phyloP scores from a whole-genome alignment of 2,329 filamentous ascomycete species.

The Dactylellina sp. region DNA sequence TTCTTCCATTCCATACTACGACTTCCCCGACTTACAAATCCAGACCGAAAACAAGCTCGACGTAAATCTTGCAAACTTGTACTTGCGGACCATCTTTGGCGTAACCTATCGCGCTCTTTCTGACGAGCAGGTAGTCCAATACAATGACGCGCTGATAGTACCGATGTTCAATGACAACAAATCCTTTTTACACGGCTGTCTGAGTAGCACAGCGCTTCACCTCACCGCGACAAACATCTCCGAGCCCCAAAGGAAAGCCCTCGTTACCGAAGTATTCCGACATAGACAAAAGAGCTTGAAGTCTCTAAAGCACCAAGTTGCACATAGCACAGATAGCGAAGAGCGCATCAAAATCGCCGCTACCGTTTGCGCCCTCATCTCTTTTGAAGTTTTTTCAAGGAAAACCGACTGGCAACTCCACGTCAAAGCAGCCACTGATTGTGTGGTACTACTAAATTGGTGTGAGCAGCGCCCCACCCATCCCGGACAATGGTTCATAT shows the following conservation, averaged over 20 bases:
- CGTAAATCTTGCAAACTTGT: slow-evolving; percentile 49
- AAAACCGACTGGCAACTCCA: slow-evolving; percentile 53
- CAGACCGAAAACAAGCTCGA: slow-evolving; percentile 48
- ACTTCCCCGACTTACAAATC: slow-evolving; percentile 42
- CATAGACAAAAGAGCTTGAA: slow-evolving; percentile 53
- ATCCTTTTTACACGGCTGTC: slow-evolving; percentile 51
- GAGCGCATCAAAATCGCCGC: slow-evolving; percentile 54
- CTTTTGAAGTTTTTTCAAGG: slow-evolving; percentile 52
- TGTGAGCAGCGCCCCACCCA: slow-evolving; percentile 39
- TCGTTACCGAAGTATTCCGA: slow-evolving; percentile 52
- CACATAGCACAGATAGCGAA: slow-evolving; percentile 11
- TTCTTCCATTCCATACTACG: slow-evolving; percentile 7
- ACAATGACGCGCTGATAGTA: slow-evolving; percentile 54
- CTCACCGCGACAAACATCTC: slow-evolving; percentile 51
- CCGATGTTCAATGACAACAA: slow-evolving; percentile 55
- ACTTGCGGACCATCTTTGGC: slow-evolving; percentile 47
- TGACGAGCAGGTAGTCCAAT: slow-evolving; percentile 46
- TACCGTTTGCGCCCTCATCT: slow-evolving; percentile 55
- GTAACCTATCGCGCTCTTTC: slow-evolving; percentile 55
- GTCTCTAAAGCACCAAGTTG: slow-evolving; percentile 47
- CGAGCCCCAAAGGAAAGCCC: slow-evolving; percentile 32
- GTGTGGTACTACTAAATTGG: slow-evolving; percentile 46
- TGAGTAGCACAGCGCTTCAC: slow-evolving; percentile 52
- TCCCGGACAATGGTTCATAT: slow-evolving; percentile 55
- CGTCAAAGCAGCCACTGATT: slow-evolving; percentile 56